These are phyloP conservation scores for Didymella pinodella DNA, from an alignment of 2,329 filamentous ascomycete genomes.

Conservation along the genomic window DNA sequence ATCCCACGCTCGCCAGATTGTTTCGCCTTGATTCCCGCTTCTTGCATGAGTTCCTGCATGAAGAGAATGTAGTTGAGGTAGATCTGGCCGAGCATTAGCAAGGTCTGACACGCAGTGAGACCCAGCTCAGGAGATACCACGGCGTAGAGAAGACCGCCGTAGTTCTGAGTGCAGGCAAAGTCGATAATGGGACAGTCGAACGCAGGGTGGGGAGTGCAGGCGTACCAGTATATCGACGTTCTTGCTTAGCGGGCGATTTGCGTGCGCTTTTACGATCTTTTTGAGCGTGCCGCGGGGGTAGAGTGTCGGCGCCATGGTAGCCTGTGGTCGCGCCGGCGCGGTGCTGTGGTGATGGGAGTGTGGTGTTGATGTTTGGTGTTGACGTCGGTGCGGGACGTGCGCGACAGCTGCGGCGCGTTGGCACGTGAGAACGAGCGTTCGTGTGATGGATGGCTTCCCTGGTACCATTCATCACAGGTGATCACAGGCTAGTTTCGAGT, in stretches of 20 bases:
- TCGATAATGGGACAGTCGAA: too few relatives aligned
- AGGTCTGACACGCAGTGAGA: too few relatives aligned
- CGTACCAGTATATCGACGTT: constrained; percentile 84
- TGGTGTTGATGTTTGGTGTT: constrained; percentile 17
- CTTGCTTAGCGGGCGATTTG: constrained; percentile 79
- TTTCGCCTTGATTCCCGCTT: constrained; percentile 79
- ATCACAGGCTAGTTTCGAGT: too few relatives aligned
- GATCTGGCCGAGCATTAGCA: constrained; percentile 63
- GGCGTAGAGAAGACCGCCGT: too few relatives aligned
- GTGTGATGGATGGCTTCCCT: neutral
- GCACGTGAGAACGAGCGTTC: constrained; percentile 30
- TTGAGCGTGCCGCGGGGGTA: constrained; percentile 87
- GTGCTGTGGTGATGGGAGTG: neutral
- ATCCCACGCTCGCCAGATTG: constrained; percentile 75
- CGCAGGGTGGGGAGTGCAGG: neutral
- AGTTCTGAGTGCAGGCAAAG: too few relatives aligned
- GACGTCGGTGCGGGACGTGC: constrained; percentile 22
- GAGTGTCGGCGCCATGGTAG: constrained; percentile 71
- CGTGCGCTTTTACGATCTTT: constrained; percentile 89
- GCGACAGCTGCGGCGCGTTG: constrained; percentile 21
- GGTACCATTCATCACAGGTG: too few relatives aligned
- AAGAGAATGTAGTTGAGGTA: constrained; percentile 87
- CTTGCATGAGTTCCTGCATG: constrained; percentile 78
- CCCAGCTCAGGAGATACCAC: too few relatives aligned
- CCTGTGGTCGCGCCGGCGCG: neutral